Evolutionary conservation across 164 flowering plant genomes (phyloP), one percentile per base, ranked within the genome.

Genomic region (Vitis cinerea): DNA sequence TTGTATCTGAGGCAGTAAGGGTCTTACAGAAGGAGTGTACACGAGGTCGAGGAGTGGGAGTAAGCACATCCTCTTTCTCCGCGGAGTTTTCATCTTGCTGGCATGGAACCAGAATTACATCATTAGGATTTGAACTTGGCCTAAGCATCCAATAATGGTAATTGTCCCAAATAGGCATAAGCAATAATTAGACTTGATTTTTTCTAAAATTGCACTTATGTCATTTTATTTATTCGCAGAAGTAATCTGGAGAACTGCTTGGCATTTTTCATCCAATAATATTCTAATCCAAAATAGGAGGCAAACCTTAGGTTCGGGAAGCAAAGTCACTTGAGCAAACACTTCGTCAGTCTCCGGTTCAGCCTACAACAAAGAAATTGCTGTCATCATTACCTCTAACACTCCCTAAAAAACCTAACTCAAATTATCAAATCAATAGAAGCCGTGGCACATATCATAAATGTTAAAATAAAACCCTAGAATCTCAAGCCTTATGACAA

Each of bases 21-120:
- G 98, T 96, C 83, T 93, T 96, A 64, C 99, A 96, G 68, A 96
- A 96, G 1, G 99, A 93, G 82, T 89, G 99, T 23, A 90, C 97
- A 23, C 79, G 95, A 77, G 88, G 87, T 2, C 88, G 82, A 11
- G 86, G 84, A 0, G 83, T 83, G 0, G 87, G 84, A 10, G 90
- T 78, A 0, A 82, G 90, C 3, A 73, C 68, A 2, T 89, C 71
- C 67, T 86, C 92, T 75, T 87, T 88, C 73, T 79, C 90, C 23
- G 84, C 74, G 0, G 79, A 29, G 61, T 71, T 82, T 79, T 91
- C 99, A 70, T 93, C 92, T 82, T 87, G 88, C 99, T 92, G 83
- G 27, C 44, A 37, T 37, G 44, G 44, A 12, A 64, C 37, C 2
- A 47, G 44, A 64, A 59, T 4, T 48, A 51, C 16, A 17, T 8